Conservation (phyloP, 345 rosid genomes). For the Rhodamnia argentea region DNA sequence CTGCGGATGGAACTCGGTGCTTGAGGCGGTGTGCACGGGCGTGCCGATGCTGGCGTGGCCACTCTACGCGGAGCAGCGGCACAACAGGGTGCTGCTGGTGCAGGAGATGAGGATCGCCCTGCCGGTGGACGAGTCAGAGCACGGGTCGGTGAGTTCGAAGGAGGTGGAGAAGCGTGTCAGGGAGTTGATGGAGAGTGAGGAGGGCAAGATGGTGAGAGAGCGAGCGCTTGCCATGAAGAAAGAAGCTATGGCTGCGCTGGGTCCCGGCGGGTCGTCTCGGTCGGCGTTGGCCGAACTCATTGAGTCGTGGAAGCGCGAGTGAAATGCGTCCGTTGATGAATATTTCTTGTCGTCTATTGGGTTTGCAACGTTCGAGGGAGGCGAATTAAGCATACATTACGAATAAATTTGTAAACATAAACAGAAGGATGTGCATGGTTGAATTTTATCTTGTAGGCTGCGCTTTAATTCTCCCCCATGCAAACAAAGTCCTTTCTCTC, state of each 20-base stretch:
- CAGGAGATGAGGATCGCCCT: conserved; percentile 45
- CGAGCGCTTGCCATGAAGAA: conserved; percentile 15
- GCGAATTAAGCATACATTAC: neutral
- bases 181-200: conserved; percentile 34
- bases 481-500: neutral
- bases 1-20: conserved; percentile 24
- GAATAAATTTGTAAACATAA: neutral
- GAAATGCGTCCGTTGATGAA: neutral
- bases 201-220: conserved; percentile 16
- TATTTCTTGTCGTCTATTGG: neutral
- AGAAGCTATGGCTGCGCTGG: conserved; percentile 24
- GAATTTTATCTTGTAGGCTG: neutral
- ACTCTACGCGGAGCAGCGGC: conserved; percentile 37
- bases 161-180: conserved; percentile 47
- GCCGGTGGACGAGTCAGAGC: conserved; percentile 23
- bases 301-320: neutral
- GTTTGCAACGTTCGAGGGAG: neutral
- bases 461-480: neutral
- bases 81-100: conserved; percentile 30
- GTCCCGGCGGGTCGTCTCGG: conserved; percentile 32
- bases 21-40: conserved; percentile 5
- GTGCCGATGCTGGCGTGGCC: conserved; percentile 14
- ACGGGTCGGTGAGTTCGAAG: conserved; percentile 25
- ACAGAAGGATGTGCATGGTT: neutral
- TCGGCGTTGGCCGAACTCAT: conserved; percentile 12